phyloP scores from a whole-genome alignment of 2,329 filamentous ascomycete species.

The Westerdykella ornata region DNA sequence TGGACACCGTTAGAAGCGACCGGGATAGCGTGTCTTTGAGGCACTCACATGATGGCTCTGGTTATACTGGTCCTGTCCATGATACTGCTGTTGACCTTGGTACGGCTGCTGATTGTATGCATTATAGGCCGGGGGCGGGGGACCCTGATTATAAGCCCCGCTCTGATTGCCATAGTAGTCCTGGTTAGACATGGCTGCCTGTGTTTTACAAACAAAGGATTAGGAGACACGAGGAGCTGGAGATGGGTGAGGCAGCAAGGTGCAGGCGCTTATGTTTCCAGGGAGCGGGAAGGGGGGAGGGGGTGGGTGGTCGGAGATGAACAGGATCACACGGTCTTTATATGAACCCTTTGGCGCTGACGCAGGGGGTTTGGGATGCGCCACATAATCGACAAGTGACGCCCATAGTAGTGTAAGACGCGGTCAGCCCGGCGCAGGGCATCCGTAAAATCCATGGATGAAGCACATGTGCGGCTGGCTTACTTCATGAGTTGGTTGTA shows the following conservation, averaged over 20 bases:
- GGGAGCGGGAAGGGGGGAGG: conserved; percentile 10
- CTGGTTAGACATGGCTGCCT: conserved; percentile 21
- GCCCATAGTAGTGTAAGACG: not conserved
- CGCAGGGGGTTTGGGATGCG: conserved; percentile 6
- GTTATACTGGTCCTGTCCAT: conserved; percentile 20
- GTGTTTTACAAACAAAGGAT: not conserved
- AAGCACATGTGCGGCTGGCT: too few relatives aligned
- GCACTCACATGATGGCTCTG: conserved; percentile 24
- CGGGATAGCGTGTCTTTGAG: conserved; percentile 19
- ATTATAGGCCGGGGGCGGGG: conserved; percentile 1
- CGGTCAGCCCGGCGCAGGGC: conserved; percentile 4
- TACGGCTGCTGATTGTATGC: conserved; percentile 8
- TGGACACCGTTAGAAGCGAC: not conserved
- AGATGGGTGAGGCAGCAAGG: not conserved
- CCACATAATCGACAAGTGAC: conserved; percentile 10
- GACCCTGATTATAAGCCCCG: conserved; percentile 20
- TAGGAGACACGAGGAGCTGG: conserved; percentile 1
- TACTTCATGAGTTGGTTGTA: too few relatives aligned
- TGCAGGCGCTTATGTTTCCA: conserved; percentile 3
- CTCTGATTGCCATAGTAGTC: conserved; percentile 33
- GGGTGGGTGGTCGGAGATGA: conserved; percentile 5
- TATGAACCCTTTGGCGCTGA: conserved; percentile 7
- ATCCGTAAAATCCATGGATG: too few relatives aligned
- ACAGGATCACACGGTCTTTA: conserved; percentile 15
- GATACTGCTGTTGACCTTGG: conserved; percentile 7